A percentile compares a stretch with the other conserved stretches of the same genome.
Conservation (phyloP, 2,329 filamentous ascomycete species). For the Ceratocystis huliohia region DNA sequence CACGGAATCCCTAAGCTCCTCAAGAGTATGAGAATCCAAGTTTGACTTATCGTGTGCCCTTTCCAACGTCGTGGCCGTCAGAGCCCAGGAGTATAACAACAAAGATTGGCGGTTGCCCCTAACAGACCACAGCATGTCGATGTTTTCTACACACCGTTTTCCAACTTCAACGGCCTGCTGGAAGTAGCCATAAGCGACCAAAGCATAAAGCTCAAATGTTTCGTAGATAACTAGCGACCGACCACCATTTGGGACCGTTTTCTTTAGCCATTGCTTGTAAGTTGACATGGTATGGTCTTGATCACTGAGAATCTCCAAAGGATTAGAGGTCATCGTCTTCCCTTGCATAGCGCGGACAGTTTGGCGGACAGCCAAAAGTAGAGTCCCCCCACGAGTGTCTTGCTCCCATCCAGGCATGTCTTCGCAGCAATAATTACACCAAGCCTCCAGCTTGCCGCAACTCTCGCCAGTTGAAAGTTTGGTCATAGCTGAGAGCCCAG, state of each 20-base stretch:
- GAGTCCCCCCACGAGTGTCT: conserved; percentile 57
- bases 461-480: conserved; percentile 60
- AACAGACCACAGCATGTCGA: conserved; percentile 44
- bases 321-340: conserved; percentile 46
- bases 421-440: conserved; percentile 58
- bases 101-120: conserved; percentile 45
- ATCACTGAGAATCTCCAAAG: conserved; percentile 51
- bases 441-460: conserved; percentile 54
- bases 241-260: conserved; percentile 44
- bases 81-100: conserved; percentile 47
- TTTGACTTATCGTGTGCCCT: conserved; percentile 32
- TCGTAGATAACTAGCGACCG: conserved; percentile 57
- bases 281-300: conserved; percentile 46
- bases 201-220: conserved; percentile 48
- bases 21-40: conserved; percentile 27
- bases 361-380: conserved; percentile 55
- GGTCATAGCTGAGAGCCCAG: conserved; percentile 53
- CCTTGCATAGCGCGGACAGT: conserved; percentile 58
- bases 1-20: conserved; percentile 28
- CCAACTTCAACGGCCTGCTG: conserved; percentile 46
- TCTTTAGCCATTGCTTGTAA: conserved; percentile 48
- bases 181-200: conserved; percentile 53
- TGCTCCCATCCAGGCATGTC: conserved; percentile 60
- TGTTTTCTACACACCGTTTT: conserved; percentile 35
- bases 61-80: conserved; percentile 40